Base-by-base conservation (phyloP, 2,329 filamentous ascomycete genomes). In the Emericellopsis atlantica region DNA sequence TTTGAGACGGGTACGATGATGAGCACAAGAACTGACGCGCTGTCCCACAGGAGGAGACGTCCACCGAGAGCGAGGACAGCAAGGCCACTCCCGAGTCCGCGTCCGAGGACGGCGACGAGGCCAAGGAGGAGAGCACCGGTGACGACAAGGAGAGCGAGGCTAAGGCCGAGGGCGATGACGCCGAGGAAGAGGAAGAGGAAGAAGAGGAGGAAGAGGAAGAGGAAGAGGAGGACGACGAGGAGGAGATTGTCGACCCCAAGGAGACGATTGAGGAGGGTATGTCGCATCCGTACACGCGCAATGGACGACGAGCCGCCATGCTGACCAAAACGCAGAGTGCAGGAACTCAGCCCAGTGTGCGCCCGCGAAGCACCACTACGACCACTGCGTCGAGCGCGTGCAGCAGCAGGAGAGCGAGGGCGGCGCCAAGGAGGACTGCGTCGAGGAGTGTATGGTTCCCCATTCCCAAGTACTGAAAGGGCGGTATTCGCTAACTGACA, bases 351-450 rank as follows among this genome's bases (percentile, higher is more conserved):
- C 82, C 64, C 72, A 84, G 65, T 98, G 92, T 69, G 74, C 81
- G 46, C 81, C 83, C 45, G 76, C 78, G 59, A 98, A 96, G 80
- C 90, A 96, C 75, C 92, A 98, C 76, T 96, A 84, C 64, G 90
- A 96, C 51, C 87, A 95, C 70, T 98, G 92, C 65, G 88, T 90
- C 54, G 89, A 95, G 77, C 88, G 92, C 56, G 92, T 98, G 53
- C 56, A 62, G 43, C 51, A 62, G 52, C 60, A 63, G 48, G 78
- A 87, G 57, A 76, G 82, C 53, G 75, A 81, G 49, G 79, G 82
- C 54, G 79, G 82, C 53, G 70, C 81, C 54, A 79, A 84, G 57
- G 92, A 98, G 76, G 89, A 96, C 72, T 98, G 92, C 58, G 87
- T 96, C 52, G 92, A 98, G 74, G 92, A 98, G 74, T 98, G 92